phyloP scores from a whole-genome alignment of 306 rosid genomes.

The Prunus armeniaca region DNA sequence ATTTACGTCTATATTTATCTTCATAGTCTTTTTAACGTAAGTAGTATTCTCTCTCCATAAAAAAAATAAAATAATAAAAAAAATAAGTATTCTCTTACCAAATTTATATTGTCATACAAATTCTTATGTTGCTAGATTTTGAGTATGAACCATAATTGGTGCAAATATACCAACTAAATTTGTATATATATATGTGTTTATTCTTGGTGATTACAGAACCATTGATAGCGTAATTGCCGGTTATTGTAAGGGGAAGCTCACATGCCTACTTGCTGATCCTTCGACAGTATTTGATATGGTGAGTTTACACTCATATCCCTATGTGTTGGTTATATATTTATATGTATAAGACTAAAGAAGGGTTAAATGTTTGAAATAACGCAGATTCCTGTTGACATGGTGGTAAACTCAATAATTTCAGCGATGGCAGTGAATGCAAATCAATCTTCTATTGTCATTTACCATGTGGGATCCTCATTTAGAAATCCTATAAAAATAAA shows the following conservation, averaged over 20 bases:
- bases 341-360: not conserved
- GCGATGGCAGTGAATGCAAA: conserved; percentile 27
- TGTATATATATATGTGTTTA: too few relatives aligned
- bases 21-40: too few relatives aligned
- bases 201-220: conserved; percentile 25
- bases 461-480: conserved; percentile 39
- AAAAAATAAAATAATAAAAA: too few relatives aligned
- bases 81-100: too few relatives aligned
- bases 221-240: conserved; percentile 29
- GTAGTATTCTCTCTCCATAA: too few relatives aligned
- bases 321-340: not conserved
- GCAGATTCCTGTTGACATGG: conserved; percentile 53
- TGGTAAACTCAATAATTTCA: conserved; percentile 32
- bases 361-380: not conserved
- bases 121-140: too few relatives aligned
- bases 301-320: not conserved
- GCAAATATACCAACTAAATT: not conserved
- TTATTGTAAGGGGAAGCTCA: conserved; percentile 32
- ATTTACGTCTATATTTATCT: too few relatives aligned
- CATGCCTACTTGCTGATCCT: conserved; percentile 31
- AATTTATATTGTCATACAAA: too few relatives aligned
- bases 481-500: conserved; percentile 27
- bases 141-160: too few relatives aligned
- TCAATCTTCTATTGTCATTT: conserved; percentile 15
- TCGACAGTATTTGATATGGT: conserved; percentile 11